Evolutionary conservation across 1,284 basidiomycete species (phyloP).

Genomic region (Erythrobasidium hasegawianum): DNA sequence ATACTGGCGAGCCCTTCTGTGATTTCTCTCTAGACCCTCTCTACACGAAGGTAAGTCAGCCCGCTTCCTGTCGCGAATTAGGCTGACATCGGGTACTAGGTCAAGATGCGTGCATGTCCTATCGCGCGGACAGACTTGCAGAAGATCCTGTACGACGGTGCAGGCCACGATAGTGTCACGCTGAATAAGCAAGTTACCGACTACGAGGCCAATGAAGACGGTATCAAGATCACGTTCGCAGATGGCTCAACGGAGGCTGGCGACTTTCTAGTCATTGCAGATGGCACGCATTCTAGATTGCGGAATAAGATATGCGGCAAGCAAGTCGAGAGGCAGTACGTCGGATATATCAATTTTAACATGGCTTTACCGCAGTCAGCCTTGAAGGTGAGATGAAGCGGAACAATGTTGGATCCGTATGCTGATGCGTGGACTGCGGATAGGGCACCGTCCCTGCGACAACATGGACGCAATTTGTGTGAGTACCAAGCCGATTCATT

Average conservation of each 20-base stretch:
- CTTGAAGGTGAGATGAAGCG: conserved; percentile 24
- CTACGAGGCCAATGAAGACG: conserved; percentile 13
- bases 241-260: conserved; percentile 18
- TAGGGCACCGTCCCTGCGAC: conserved; percentile 23
- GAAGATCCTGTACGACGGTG: conserved; percentile 30
- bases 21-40: conserved; percentile 28
- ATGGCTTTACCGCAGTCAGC: conserved; percentile 27
- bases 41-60: conserved; percentile 23
- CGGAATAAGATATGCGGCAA: conserved; percentile 33
- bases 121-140: conserved; percentile 32
- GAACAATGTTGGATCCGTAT: too few relatives aligned
- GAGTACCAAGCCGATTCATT: background rate
- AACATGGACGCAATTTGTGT: conserved; percentile 33
- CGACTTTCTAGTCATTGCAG: conserved; percentile 31
- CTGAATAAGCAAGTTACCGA: conserved; percentile 30
- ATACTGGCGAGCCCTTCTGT: conserved; percentile 24
- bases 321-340: conserved; percentile 27
- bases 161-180: conserved; percentile 15
- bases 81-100: conserved; percentile 4
- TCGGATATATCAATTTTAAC: conserved; percentile 38
- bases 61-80: too few relatives aligned
- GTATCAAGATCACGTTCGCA: conserved; percentile 22
- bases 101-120: conserved; percentile 27
- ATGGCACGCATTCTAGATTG: conserved; percentile 32
- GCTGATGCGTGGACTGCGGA: too few relatives aligned